Conservation (phyloP, 1,284 basidiomycete species). For the Moniliophthora roreri region DNA sequence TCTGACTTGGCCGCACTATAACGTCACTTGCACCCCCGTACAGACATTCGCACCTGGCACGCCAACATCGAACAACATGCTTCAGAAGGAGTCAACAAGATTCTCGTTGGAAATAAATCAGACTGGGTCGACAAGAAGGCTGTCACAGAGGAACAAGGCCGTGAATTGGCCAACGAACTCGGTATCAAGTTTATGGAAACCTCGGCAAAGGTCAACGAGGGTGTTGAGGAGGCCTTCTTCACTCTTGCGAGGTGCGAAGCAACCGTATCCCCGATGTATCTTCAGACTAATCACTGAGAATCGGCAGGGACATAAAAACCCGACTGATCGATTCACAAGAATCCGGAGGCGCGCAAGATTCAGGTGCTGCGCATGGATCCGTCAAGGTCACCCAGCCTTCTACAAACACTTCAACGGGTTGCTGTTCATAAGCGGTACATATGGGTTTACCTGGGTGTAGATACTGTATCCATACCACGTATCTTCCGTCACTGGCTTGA, state of each 20-base stretch:
- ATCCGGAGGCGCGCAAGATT: constrained; percentile 44
- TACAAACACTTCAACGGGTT: constrained; percentile 41
- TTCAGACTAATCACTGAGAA: neutral
- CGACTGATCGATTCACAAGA: constrained; percentile 95
- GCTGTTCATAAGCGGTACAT: constrained; percentile 52
- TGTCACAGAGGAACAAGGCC: constrained; percentile 85
- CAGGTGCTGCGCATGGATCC: constrained; percentile 48
- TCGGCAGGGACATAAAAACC: constrained; percentile 94
- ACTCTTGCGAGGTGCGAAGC: constrained; percentile 83
- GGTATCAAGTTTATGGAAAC: constrained; percentile 98
- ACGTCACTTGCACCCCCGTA: neutral
- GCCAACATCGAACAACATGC: constrained; percentile 99
- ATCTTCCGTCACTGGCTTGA: neutral
- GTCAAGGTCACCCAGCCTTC: constrained; percentile 67
- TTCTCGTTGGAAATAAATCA: constrained; percentile 98
- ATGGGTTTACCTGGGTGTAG: constrained; percentile 4
- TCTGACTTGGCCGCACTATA: constrained; percentile 10
- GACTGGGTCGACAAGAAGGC: constrained; percentile 98
- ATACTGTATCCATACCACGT: constrained; percentile 3
- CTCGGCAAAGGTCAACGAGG: constrained; percentile 95
- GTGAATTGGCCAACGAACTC: constrained; percentile 82
- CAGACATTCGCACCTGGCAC: constrained; percentile 99
- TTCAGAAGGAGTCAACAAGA: constrained; percentile 98
- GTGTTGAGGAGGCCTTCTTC: constrained; percentile 99
- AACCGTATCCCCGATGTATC: constrained; percentile 2